Evolutionary conservation across 495 filamentous ascomycete species (phyloP).

Genomic region (Astrocystis sublimbata): DNA sequence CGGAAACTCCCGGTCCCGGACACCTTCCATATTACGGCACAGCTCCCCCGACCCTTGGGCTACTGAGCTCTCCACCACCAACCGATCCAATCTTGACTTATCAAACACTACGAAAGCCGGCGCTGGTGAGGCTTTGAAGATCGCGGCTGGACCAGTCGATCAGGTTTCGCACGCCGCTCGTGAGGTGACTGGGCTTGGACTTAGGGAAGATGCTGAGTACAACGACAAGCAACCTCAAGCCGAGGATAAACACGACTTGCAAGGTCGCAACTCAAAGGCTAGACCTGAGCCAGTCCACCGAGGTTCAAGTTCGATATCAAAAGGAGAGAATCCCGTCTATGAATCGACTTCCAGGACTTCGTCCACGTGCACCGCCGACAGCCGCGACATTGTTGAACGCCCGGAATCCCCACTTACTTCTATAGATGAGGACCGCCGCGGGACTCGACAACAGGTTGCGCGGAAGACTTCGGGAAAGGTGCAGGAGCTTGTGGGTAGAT

Average conservation of each 20-base stretch:
- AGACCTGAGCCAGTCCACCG: background rate
- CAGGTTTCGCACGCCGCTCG: background rate
- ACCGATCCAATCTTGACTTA: constrained; percentile 3
- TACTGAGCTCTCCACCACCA: constrained; percentile 31
- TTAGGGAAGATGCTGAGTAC: background rate
- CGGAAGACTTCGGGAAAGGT: constrained; percentile 43
- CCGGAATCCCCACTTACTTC: constrained; percentile 56
- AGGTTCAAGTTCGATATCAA: constrained; percentile 10
- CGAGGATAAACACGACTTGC: background rate
- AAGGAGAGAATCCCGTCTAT: constrained; percentile 18
- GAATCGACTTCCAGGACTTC: constrained; percentile 39
- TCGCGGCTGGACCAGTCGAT: background rate
- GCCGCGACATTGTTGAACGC: constrained; percentile 37
- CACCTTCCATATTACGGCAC: constrained; percentile 40
- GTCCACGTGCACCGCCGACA: constrained; percentile 44
- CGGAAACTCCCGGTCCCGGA: constrained; percentile 34
- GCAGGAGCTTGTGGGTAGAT: constrained; percentile 49
- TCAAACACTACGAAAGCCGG: background rate
- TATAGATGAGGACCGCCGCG: constrained; percentile 53
- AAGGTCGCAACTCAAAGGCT: background rate
- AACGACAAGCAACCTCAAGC: background rate
- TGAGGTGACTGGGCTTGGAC: background rate
- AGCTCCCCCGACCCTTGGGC: constrained; percentile 58
- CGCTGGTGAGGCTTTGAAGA: background rate
- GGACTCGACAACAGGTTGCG: constrained; percentile 25